These are phyloP conservation scores for Trametes cinnabarina DNA, from an alignment of 768 basidiomycete species.

Conservation along the genomic window DNA sequence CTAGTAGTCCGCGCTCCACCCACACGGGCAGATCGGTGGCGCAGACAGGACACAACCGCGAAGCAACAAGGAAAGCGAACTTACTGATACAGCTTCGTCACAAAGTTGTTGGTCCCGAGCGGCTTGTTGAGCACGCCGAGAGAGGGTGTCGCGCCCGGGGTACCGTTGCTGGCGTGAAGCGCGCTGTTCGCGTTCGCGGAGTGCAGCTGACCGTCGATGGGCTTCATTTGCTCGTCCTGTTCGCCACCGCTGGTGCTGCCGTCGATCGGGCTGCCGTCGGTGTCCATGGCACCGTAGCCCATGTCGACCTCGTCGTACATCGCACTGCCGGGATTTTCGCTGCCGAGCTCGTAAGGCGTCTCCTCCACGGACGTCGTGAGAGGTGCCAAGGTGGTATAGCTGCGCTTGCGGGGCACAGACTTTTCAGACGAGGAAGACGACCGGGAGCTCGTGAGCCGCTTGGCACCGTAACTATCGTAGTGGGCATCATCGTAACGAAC, in stretches of 20 bases:
- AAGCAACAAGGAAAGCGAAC: constrained; percentile 28
- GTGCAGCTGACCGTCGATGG: constrained; percentile 25
- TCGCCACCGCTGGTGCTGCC: constrained; percentile 36
- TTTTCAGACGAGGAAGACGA: constrained; percentile 51
- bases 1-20: neutral
- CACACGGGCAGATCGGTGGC: neutral
- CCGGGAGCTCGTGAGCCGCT: constrained; percentile 39
- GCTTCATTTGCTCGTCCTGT: constrained; percentile 35
- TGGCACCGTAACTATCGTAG: constrained; percentile 32
- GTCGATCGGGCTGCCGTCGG: constrained; percentile 46
- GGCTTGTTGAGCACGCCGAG: constrained; percentile 67
- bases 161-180: constrained; percentile 23
- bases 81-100: constrained; percentile 84
- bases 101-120: constrained; percentile 74
- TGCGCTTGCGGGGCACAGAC: constrained; percentile 64
- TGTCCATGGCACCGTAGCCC: constrained; percentile 44
- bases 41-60: neutral
- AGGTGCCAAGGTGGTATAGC: constrained; percentile 50
- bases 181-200: constrained; percentile 14
- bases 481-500: constrained; percentile 34
- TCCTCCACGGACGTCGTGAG: constrained; percentile 35
- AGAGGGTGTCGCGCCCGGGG: constrained; percentile 11
- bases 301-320: constrained; percentile 63
- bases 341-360: constrained; percentile 25
- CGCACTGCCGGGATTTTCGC: constrained; percentile 29